phyloP scores from a whole-genome alignment of 768 basidiomycete species.

The Psilocybe sp. region DNA sequence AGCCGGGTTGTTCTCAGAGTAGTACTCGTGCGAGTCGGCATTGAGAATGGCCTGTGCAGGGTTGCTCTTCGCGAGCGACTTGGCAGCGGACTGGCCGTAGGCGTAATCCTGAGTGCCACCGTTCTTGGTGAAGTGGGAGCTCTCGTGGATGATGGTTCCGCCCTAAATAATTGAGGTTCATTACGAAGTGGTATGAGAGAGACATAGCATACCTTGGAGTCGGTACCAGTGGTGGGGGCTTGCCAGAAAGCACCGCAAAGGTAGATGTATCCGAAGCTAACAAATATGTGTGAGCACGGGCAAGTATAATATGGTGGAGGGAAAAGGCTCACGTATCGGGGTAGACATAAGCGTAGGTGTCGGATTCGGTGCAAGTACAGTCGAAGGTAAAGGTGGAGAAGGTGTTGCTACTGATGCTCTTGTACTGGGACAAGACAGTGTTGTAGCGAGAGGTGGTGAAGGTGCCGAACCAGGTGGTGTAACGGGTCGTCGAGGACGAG shows the following conservation, averaged over 20 bases:
- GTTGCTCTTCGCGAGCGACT: slow-evolving; percentile 39
- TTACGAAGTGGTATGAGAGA: too few relatives aligned
- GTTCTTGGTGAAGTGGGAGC: slow-evolving; percentile 43
- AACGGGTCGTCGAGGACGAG: slow-evolving; percentile 33
- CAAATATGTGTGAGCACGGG: background rate
- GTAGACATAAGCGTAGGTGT: slow-evolving; percentile 41
- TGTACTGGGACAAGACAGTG: slow-evolving; percentile 38
- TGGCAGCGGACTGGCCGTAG: slow-evolving; percentile 43
- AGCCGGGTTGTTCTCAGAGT: slow-evolving; percentile 44
- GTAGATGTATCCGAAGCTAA: slow-evolving; percentile 36
- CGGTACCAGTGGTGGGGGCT: slow-evolving; percentile 42
- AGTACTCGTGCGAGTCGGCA: slow-evolving; percentile 47
- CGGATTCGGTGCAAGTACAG: slow-evolving; percentile 33
- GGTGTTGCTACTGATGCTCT: slow-evolving; percentile 26
- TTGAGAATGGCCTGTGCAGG: slow-evolving; percentile 35
- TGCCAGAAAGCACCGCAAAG: slow-evolving; percentile 48
- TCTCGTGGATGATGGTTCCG: slow-evolving; percentile 30
- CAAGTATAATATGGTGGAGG: background rate
- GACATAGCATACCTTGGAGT: slow-evolving; percentile 29
- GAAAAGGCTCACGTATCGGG: slow-evolving; percentile 25
- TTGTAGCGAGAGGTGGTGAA: slow-evolving; percentile 33
- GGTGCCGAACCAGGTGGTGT: slow-evolving; percentile 46
- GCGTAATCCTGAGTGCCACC: slow-evolving; percentile 42
- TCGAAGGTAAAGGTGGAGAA: slow-evolving; percentile 30
- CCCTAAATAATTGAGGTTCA: slow-evolving; percentile 1